Evolutionary conservation across 495 filamentous ascomycete species (phyloP).

Genomic region (Talaromyces borbonicus): DNA sequence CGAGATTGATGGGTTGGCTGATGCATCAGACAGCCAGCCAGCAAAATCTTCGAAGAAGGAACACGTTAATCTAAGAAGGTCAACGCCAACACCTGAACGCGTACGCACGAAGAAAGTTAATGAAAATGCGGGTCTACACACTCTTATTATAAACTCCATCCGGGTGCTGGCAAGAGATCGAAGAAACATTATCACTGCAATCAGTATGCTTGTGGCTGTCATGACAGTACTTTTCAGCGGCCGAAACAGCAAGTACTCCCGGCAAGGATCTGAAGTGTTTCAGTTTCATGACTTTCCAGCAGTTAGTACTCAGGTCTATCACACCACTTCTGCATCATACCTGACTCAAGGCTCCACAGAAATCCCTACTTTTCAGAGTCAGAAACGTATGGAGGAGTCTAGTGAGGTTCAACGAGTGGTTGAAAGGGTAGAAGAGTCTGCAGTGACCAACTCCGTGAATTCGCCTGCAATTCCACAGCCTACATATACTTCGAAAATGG

Average conservation of each 20-base stretch:
- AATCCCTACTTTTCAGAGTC: conserved; percentile 2
- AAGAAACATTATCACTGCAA: conserved; percentile 59
- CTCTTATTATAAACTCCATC: conserved; percentile 59
- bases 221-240: conserved; percentile 28
- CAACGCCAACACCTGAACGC: neutral
- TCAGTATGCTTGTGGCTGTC: conserved; percentile 51
- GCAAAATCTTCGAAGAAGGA: neutral
- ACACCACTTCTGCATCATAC: conserved; percentile 5
- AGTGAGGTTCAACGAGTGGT: conserved; percentile 8
- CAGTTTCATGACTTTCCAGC: conserved; percentile 5
- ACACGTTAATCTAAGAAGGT: neutral
- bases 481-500: too few species aligned
- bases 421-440: neutral
- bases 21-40: neutral
- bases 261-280: neutral
- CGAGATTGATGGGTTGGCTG: conserved; percentile 12
- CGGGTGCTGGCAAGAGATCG: conserved; percentile 56
- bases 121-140: conserved; percentile 37
- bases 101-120: neutral
- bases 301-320: conserved; percentile 9
- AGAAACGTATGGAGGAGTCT: conserved; percentile 1
- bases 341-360: conserved; percentile 7
- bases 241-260: neutral
- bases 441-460: too few species aligned
- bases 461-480: neutral